A percentile compares a stretch with the other conserved stretches of the same genome.
Evolutionary conservation across 176 grass and related monocot species (phyloP).

Genomic region (Echinochloa phyllopogon): DNA sequence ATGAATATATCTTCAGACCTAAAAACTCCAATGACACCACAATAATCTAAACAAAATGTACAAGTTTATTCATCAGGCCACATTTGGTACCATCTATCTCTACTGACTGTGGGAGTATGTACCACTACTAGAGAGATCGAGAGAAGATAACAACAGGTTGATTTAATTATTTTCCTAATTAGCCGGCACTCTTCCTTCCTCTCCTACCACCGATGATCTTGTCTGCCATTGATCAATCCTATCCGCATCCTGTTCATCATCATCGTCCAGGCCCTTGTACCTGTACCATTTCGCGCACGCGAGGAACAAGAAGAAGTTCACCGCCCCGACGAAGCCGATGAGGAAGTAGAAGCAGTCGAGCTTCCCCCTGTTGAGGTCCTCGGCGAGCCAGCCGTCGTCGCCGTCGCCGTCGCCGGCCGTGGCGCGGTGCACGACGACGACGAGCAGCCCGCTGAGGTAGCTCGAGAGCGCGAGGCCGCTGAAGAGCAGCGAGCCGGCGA

Average conservation of each 20-base stretch:
- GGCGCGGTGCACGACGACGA: constrained; percentile 39
- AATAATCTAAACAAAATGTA: neutral
- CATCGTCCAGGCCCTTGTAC: constrained; percentile 52
- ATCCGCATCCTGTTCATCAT: neutral
- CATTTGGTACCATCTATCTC: neutral
- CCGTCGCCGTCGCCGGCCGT: neutral
- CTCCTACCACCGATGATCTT: constrained; percentile 6
- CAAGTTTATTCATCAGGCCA: neutral
- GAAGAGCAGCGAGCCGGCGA: constrained; percentile 69
- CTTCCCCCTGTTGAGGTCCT: constrained; percentile 66
- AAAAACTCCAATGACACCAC: neutral
- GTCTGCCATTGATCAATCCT: neutral
- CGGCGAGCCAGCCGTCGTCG: constrained; percentile 49
- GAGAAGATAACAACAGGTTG: neutral
- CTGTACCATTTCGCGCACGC: constrained; percentile 68
- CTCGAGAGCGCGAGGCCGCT: constrained; percentile 54
- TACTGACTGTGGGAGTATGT: neutral
- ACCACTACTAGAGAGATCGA: neutral
- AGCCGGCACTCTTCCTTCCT: neutral
- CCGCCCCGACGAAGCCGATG: constrained; percentile 43
- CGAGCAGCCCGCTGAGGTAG: constrained; percentile 64
- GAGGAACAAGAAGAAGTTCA: constrained; percentile 62
- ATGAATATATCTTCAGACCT: too few relatives aligned
- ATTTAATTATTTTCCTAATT: neutral
- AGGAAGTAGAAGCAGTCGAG: constrained; percentile 67